Conservation (phyloP, 306 rosid species). For the Cucurbita ficifolia region DNA sequence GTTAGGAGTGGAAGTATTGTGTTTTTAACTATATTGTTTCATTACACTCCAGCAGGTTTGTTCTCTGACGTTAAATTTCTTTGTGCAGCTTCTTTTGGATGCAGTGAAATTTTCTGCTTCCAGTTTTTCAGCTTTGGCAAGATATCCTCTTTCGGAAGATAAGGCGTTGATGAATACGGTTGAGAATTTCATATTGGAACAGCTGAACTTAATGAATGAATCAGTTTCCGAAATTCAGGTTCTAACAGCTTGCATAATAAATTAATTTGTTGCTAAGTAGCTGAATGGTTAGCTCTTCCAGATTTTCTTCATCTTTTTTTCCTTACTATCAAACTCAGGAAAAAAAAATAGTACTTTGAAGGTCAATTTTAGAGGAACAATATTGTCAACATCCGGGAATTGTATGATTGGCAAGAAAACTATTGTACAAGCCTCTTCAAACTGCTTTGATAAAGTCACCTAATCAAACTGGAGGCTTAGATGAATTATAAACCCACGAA, state of each 20-base stretch:
- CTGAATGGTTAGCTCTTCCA: not conserved
- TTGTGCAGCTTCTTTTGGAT: conserved; percentile 63
- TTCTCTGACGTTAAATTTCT: conserved; percentile 9
- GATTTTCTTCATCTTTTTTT: not conserved
- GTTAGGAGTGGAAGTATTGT: not conserved
- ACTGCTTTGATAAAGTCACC: not conserved
- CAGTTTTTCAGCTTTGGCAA: conserved; percentile 40
- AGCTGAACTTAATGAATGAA: conserved; percentile 41
- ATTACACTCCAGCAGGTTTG: conserved; percentile 10
- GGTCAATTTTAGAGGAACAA: not conserved
- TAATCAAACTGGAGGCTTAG: not conserved
- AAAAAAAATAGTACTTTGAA: not conserved
- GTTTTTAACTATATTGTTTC: not conserved
- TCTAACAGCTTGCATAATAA: not conserved
- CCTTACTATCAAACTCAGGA: not conserved
- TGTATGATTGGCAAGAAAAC: not conserved
- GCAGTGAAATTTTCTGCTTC: conserved; percentile 48
- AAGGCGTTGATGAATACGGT: conserved; percentile 22
- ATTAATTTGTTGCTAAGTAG: not conserved
- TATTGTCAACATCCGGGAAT: not conserved
- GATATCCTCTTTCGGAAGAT: conserved; percentile 31
- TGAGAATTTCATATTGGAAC: conserved; percentile 45
- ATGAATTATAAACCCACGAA: not conserved
- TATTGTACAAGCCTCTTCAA: not conserved
- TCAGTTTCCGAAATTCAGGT: conserved; percentile 61